Conservation (phyloP, 768 basidiomycete genomes). For the Gymnopilus dilepis region DNA sequence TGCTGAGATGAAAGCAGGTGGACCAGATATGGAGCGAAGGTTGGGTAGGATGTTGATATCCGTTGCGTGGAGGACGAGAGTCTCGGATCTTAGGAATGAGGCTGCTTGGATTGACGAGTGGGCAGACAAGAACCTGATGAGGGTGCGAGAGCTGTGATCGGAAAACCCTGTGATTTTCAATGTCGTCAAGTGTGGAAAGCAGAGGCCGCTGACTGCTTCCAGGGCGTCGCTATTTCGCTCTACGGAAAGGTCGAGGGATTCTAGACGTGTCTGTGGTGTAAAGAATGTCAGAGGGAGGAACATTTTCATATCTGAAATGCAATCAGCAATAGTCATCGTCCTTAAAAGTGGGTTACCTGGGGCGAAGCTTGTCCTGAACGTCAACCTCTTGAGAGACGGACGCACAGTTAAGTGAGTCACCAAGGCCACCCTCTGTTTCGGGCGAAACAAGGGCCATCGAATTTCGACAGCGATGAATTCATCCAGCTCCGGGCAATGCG, state of each 20-base stretch:
- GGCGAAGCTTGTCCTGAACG: too few relatives aligned
- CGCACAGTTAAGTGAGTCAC: too few relatives aligned
- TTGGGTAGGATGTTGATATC: conserved; percentile 3
- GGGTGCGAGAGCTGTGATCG: background rate
- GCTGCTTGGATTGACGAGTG: conserved; percentile 9
- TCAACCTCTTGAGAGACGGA: too few relatives aligned
- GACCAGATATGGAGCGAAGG: conserved; percentile 8
- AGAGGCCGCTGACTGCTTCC: background rate
- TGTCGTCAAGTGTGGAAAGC: background rate
- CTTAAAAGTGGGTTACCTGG: too few relatives aligned
- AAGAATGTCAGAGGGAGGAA: too few relatives aligned
- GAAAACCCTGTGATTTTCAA: background rate
- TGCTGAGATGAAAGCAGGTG: background rate
- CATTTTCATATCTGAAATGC: too few relatives aligned
- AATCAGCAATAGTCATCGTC: too few relatives aligned
- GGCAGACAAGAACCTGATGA: conserved; percentile 1
- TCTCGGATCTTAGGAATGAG: background rate
- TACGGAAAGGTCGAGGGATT: background rate
- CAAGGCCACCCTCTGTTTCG: too few relatives aligned
- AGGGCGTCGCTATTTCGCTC: background rate
- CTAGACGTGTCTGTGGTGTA: background rate
- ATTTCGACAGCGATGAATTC: too few relatives aligned
- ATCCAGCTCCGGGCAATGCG: too few relatives aligned
- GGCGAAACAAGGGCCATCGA: too few relatives aligned
- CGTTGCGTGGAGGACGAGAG: background rate